Base-by-base conservation (phyloP, 495 filamentous ascomycete genomes). In the Annulohypoxylon moriforme region DNA sequence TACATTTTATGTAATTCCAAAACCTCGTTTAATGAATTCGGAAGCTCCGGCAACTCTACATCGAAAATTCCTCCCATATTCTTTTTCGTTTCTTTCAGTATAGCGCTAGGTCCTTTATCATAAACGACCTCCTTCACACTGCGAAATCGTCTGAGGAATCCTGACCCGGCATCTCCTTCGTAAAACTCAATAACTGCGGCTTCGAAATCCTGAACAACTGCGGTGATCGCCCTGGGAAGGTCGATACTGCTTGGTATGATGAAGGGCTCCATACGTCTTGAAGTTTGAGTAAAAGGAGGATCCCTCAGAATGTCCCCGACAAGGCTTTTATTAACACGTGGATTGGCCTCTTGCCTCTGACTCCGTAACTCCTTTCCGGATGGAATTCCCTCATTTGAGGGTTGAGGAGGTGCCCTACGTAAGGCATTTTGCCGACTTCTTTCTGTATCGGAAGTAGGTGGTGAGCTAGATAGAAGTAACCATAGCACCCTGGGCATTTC, bases 51-150 rank as follows among this genome's bases (percentile, higher is more conserved):
- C 16, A 25, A 38, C 46, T 56, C 11, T 31, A 2, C 57, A 40
- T 36, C 46, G 22, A 49, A 25, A 34, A 16, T 55, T 1, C 16
- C 27, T 0, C 18, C 22, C 13, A 68, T 8, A 25, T 38, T 25
- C 1, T 11, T 25, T 10, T 47, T 68, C 27, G 58, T 47, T 11
- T 25, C 5, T 13, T 47, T 33, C 33, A 61, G 46, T 61, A 68
- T 62, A 1, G 8, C 34, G 18, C 13, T 49, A 0, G 65, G 65
- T 3, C 65, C 65, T 14, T 49, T 38, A 18, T 40, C 58, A 24
- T 68, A 68, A 2, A 68, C 9, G 1, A 10, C 29, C 2, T 68
- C 36, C 38, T 38, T 31, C 0, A 68, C 33, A 20, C 13, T 53
- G 3, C 25, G 25, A 31, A 53, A 53, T 9, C 25, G 25, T 31